Percentiles rank a stretch among this genome's conserved stretches.
Conservation (phyloP, 768 basidiomycete species). For the Mycena polygramma region DNA sequence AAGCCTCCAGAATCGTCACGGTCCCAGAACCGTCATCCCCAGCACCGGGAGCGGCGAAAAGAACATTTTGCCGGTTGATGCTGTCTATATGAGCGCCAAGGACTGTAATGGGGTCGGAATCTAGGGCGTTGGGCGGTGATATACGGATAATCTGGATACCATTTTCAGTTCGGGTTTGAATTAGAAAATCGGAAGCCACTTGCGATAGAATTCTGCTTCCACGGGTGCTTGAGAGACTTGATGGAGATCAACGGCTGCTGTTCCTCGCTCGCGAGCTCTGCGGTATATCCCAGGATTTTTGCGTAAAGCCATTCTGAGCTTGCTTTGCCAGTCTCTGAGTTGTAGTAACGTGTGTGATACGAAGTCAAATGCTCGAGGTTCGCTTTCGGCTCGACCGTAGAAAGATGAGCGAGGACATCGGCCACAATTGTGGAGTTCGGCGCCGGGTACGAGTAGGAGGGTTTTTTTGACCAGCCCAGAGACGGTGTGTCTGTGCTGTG, state of each 20-base stretch:
- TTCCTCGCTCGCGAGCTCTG: slow-evolving; percentile 24
- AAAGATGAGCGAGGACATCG: slow-evolving; percentile 18
- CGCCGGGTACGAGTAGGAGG: slow-evolving; percentile 24
- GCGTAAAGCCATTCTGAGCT: slow-evolving; percentile 32
- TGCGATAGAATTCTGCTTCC: slow-evolving; percentile 35
- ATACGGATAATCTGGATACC: slow-evolving; percentile 29
- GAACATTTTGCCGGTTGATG: slow-evolving; percentile 39
- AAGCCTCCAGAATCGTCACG: slow-evolving; percentile 48
- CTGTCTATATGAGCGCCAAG: slow-evolving; percentile 47
- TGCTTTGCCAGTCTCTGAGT: slow-evolving; percentile 22
- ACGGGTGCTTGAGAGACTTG: slow-evolving; percentile 19
- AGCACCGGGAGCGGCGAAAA: slow-evolving; percentile 48
- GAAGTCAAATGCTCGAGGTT: slow-evolving; percentile 62
- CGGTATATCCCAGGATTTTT: slow-evolving; percentile 28
- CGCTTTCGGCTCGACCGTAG: slow-evolving; percentile 53
- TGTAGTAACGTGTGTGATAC: slow-evolving; percentile 65
- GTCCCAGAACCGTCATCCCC: slow-evolving; percentile 54
- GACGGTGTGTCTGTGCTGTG: slow-evolving; percentile 12
- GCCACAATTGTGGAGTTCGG: slow-evolving; percentile 34
- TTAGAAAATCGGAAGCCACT: background rate
- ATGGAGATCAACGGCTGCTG: slow-evolving; percentile 26
- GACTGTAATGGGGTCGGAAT: slow-evolving; percentile 35
- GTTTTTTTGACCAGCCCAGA: slow-evolving; percentile 23
- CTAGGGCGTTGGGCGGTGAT: background rate
- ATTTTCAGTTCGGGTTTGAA: background rate